Base-by-base conservation (phyloP, 2,329 filamentous ascomycete species). In the Emmonsiellopsis sp. region DNA sequence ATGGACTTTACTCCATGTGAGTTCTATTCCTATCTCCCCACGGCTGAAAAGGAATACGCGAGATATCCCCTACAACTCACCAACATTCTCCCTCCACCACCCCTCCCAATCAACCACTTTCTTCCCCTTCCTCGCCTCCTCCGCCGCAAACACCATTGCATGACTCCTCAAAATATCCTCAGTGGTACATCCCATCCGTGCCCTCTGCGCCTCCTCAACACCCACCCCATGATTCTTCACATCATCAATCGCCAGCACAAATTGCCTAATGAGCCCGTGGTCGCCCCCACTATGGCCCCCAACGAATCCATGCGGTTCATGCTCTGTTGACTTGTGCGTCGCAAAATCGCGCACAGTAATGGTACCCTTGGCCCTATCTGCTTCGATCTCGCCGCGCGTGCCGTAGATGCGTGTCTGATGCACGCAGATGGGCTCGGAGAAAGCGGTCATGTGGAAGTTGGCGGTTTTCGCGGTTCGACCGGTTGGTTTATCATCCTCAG, bases 401-500 rank as follows among this genome's bases (percentile, higher is more conserved):
- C 88, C 88, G 68, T 92, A 91, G 53, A 92, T 80, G 57, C 85
- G 74, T 1, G 86, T 86, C 60, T 87, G 83, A 14, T 88, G 80
- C 58, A 91, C 78, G 66, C 88, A 93, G 56, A 88, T 83, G 65
- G 84, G 84, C 61, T 84, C 82, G 0, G 87, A 90, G 62, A 88
- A 86, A 5, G 88, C 87, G 1, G 88, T 83, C 88, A 94, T 93
- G 68, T 93, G 88, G 66, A 94, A 86, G 11, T 82, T 84, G 1
- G 87, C 88, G 17, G 84, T 87, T 71, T 94, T 94, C 42, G 86
- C 80, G 2, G 80, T 80, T 32, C 80, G 73, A 47, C 68, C 65
- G 43, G 56, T 69, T 57, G 33, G 58, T 52, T 33, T 54, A 33
- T 39, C 44, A 10, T 48, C 27, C 5, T 42, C 21, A 3, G 5